Evolutionary conservation across 352 stramenopile species (phyloP), one percentile per base, ranked within the genome.

Genomic region (Phytopythium aichiense): DNA sequence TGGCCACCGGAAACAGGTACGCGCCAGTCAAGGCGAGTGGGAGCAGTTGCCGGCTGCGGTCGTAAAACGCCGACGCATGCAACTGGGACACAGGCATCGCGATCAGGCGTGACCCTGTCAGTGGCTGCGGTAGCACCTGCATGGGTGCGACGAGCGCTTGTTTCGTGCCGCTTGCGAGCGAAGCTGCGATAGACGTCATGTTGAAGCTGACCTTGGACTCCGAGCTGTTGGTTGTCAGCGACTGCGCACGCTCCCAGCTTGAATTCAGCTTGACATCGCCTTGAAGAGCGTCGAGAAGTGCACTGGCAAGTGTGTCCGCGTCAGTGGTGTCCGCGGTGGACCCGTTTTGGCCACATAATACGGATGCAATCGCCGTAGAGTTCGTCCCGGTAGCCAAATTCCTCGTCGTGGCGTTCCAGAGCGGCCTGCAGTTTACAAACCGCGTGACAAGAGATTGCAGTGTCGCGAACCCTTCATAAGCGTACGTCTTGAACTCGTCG

Each of bases 391-490:
- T 72, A 42, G 50, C 55, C 30, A 58, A 23, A 4, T 40, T 54
- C 25, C 33, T 25, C 4, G 9, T 38, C 9, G 65, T 64, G 4
- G 61, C 43, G 23, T 82, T 66, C 75, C 75, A 84, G 12, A 64
- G 54, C 0, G 76, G 74, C n/a, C 68, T 38, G 16, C 76, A 86
- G 30, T 65, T 68, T 7, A 76, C 50, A 58, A 86, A 86, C 1
- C 69, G 61, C 1, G 65, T 70, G 2, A 86, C 67, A 16, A 84
- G 63, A 42, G 72, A 80, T 58, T 86, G 76, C 23, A 86, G 67
- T 13, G 76, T 79, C 55, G 72, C 56, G 66, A 84, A 84, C 5
- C 76, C 76, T 9, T 71, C 64, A 4, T 45, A 64, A 6, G 76
- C 73, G 59, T 85, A 82, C 40, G 70, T 67, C 45, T 64, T 56